These are phyloP conservation scores for Pyrenochaeta sp. DNA, from an alignment of 2,329 filamentous ascomycete genomes.

Conservation along the genomic window DNA sequence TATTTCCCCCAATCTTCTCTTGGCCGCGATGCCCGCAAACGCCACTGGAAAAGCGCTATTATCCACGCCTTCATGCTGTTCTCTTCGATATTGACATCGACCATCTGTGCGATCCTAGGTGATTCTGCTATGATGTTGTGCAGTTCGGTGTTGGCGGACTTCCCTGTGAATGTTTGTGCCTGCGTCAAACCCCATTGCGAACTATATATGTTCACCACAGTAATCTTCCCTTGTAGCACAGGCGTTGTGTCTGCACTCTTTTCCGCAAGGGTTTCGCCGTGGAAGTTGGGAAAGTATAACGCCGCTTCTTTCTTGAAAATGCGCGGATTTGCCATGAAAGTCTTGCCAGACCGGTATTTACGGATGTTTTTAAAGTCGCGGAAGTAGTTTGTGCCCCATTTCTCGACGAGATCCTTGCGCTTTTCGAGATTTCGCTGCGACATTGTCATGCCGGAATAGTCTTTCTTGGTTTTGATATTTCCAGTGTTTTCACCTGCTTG, in stretches of 20 bases:
- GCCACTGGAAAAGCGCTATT: slow-evolving; percentile 62
- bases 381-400: slow-evolving; percentile 90
- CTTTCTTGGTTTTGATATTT: slow-evolving; percentile 61
- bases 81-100: slow-evolving; percentile 90
- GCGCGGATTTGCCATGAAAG: slow-evolving; percentile 84
- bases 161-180: slow-evolving; percentile 71
- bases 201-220: slow-evolving; percentile 82
- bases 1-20: slow-evolving; percentile 64
- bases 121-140: slow-evolving; percentile 66
- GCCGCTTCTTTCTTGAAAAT: slow-evolving; percentile 83
- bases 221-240: slow-evolving; percentile 74
- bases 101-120: slow-evolving; percentile 70
- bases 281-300: slow-evolving; percentile 93
- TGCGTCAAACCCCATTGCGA: slow-evolving; percentile 87
- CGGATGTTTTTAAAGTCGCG: slow-evolving; percentile 91
- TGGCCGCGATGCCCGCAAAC: slow-evolving; percentile 58
- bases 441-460: slow-evolving; percentile 44
- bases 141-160: slow-evolving; percentile 73
- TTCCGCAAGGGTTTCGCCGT: slow-evolving; percentile 74
- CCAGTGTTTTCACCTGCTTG: slow-evolving; percentile 82
- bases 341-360: slow-evolving; percentile 81
- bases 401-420: slow-evolving; percentile 76
- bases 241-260: slow-evolving; percentile 73
- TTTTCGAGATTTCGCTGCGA: slow-evolving; percentile 69
- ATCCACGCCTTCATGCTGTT: slow-evolving; percentile 71